Percentiles rank a stretch among this genome's conserved stretches.
Conservation (phyloP, 805 yeast species). For the Kodamaea restingae region DNA sequence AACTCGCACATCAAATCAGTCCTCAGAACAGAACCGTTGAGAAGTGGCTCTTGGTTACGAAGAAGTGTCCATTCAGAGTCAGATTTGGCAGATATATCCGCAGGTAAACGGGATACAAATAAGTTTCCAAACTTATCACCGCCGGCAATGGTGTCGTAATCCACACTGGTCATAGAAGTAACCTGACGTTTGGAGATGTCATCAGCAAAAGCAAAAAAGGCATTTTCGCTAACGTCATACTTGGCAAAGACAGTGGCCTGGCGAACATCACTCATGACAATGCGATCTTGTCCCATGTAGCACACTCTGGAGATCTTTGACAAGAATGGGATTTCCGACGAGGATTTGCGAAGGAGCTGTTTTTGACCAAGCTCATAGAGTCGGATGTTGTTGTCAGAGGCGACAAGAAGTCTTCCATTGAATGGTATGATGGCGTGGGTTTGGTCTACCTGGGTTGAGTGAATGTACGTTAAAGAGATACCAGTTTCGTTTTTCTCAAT, state of each 20-base stretch:
- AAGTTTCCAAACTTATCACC: slow-evolving; percentile 89
- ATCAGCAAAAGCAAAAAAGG: slow-evolving; percentile 62
- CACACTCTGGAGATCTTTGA: slow-evolving; percentile 50
- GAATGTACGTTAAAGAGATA: slow-evolving; percentile 38
- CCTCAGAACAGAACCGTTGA: slow-evolving; percentile 54
- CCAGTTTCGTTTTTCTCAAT: slow-evolving; percentile 16
- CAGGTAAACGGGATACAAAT: slow-evolving; percentile 60
- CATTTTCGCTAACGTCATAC: slow-evolving; percentile 45
- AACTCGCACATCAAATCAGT: slow-evolving; percentile 53
- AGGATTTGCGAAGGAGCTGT: slow-evolving; percentile 69
- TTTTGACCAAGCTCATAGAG: slow-evolving; percentile 73
- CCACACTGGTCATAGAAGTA: slow-evolving; percentile 58
- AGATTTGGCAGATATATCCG: slow-evolving; percentile 42
- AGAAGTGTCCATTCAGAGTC: slow-evolving; percentile 45
- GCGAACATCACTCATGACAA: slow-evolving; percentile 69
- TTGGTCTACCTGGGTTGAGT: slow-evolving; percentile 54
- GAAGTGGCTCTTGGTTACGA: slow-evolving; percentile 26
- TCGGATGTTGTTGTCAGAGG: slow-evolving; percentile 48
- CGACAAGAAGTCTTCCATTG: slow-evolving; percentile 56
- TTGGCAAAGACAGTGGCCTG: slow-evolving; percentile 58
- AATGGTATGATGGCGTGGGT: slow-evolving; percentile 52
- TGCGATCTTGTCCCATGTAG: slow-evolving; percentile 49
- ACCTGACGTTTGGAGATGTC: slow-evolving; percentile 68
- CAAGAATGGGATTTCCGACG: slow-evolving; percentile 40
- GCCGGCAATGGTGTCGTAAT: slow-evolving; percentile 69